Evolutionary conservation across 371 early-diverging fungal species (phyloP), one percentile per base, ranked within the genome.

Genomic region (Mortierella sp.): DNA sequence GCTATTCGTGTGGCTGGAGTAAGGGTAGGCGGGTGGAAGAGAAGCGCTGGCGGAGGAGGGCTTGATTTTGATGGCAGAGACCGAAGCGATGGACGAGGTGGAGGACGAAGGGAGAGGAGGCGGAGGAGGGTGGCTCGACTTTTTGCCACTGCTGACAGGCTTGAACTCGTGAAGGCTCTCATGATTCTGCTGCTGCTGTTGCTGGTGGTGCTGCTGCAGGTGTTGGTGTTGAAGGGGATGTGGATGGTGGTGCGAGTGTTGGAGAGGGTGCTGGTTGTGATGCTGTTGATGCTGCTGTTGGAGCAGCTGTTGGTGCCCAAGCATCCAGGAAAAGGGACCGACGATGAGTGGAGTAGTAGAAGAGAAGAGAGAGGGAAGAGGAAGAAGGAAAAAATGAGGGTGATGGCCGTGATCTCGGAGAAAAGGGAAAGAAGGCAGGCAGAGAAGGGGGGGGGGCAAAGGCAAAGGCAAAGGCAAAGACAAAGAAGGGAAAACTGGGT

Each of bases 241-340:
- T 4, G 48, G 72, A 11, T 51, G 72, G 1, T 53, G 72, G 37
- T 72, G 72, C 9, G 37, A 37, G 14, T 37, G 44, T 44, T 72
- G 72, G 55, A 16, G 72, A 21, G 28, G 55, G 72, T 72, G 54
- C 21, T 72, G 72, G 31, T 43, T 50, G 24, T 21, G 55, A 43
- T 74, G 74, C 13, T 76, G 76, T 40, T 69, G 76, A 11, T 77
- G 83, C 75, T 84, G 83, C 80, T 80, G 83, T 69, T 83, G 83
- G 8, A 77, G 83, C 81, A 80, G 78, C 75, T 84, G 84, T 67
- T 84, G 85, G 69, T 81, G 85, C 74, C 81, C 85, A 53, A 81
- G 85, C 85, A 83, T 83, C 55, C 80, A 83, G 77, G 46, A 57
- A 69, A 19, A 54, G 37, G 43, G 37, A 19, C n/a, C 21, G 73